A percentile compares a stretch with the other conserved stretches of the same genome.
phyloP scores from a whole-genome alignment of 768 basidiomycete genomes.

The Candolleomyces eurysporus region DNA sequence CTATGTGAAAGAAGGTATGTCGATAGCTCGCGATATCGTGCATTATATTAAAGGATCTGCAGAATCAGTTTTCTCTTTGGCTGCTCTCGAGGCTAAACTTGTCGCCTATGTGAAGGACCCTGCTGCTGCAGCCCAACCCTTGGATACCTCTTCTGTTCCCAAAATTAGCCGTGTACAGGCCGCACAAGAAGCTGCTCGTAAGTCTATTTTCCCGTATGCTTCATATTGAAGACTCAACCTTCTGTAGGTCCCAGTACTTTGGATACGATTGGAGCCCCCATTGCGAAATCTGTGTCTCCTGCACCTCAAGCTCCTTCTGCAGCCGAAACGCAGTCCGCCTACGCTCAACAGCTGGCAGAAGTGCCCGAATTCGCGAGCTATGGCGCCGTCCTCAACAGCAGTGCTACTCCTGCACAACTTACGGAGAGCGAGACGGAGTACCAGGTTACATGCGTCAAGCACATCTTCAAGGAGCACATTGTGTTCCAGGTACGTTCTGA shows the following conservation, averaged over 20 bases:
- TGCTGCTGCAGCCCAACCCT: constrained; percentile 63
- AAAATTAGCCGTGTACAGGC: constrained; percentile 94
- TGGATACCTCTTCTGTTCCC: constrained; percentile 83
- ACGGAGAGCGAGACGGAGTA: constrained; percentile 99
- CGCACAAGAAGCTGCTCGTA: constrained; percentile 84
- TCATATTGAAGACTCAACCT: constrained; percentile 6
- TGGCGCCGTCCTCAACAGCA: constrained; percentile 87
- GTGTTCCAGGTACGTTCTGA: constrained; percentile 83
- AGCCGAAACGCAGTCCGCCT: constrained; percentile 85
- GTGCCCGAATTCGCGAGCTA: constrained; percentile 85
- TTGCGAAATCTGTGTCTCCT: constrained; percentile 53
- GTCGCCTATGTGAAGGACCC: constrained; percentile 92
- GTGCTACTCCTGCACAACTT: constrained; percentile 70
- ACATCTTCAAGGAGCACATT: constrained; percentile 91
- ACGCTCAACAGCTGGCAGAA: constrained; percentile 79
- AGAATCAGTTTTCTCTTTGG: constrained; percentile 91
- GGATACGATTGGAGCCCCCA: constrained; percentile 79
- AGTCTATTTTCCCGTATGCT: constrained; percentile 23
- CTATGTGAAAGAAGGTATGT: constrained; percentile 88
- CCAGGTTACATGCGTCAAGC: constrained; percentile 94
- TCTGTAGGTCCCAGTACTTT: constrained; percentile 77
- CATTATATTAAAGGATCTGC: not conserved
- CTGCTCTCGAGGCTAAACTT: constrained; percentile 85
- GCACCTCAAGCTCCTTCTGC: constrained; percentile 76
- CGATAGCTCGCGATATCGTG: not conserved